These are phyloP conservation scores for Acrasis kona DNA, from an alignment of 78 protist genomes.

Conservation along the genomic window DNA sequence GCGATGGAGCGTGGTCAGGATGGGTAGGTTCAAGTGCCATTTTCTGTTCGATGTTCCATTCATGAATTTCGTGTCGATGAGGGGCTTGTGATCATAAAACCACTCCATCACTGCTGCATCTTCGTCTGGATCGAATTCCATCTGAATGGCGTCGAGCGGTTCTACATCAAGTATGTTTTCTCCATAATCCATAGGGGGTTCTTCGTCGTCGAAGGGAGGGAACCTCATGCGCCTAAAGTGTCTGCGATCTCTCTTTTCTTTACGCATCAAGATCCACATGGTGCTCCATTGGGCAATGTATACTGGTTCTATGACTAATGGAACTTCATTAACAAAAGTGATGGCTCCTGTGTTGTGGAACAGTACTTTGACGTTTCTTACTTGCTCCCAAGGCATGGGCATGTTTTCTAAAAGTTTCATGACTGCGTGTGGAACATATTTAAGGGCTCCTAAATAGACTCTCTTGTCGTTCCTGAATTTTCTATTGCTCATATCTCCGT, in stretches of 20 bases:
- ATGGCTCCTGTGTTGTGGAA: conserved; percentile 99
- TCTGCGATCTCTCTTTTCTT: conserved; percentile 95
- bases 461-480: conserved; percentile 94
- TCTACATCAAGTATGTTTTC: conserved; percentile 93
- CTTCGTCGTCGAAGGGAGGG: conserved; percentile 96
- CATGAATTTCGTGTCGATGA: conserved; percentile 31
- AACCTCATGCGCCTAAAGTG: conserved; percentile 93
- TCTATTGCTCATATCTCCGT: conserved; percentile 95
- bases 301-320: conserved; percentile 96
- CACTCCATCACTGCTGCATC: conserved; percentile 88
- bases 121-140: conserved; percentile 93
- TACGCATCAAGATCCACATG: conserved; percentile 98
- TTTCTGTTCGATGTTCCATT: conserved; percentile 80
- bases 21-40: conserved; percentile 86
- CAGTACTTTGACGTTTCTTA: conserved; percentile 78
- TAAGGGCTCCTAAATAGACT: conserved; percentile 97
- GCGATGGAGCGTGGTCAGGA: conserved; percentile 81
- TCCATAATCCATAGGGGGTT: conserved; percentile 98
- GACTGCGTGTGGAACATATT: conserved; percentile 96
- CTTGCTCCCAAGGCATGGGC: conserved; percentile 95
- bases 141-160: conserved; percentile 86
- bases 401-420: conserved; percentile 97
- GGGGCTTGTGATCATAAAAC: conserved; percentile 95
- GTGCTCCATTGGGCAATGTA: conserved; percentile 98
- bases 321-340: conserved; percentile 97